These are phyloP conservation scores for Geotrichum fermentans DNA, from an alignment of 1,139 yeast genomes.

Conservation along the genomic window DNA sequence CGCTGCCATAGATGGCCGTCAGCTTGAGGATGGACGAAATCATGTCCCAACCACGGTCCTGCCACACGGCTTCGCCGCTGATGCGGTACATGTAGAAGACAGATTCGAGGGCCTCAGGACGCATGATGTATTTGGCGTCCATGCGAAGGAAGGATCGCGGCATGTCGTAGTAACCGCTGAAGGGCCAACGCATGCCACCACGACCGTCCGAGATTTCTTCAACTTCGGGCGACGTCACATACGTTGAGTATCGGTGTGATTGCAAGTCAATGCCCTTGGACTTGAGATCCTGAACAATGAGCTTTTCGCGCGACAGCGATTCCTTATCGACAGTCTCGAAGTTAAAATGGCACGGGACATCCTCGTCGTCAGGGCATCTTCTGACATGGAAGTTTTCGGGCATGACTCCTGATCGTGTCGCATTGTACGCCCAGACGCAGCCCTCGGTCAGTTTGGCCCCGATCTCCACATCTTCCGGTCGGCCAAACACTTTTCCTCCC, in stretches of 20 bases:
- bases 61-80: constrained; percentile 68
- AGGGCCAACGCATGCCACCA: constrained; percentile 31
- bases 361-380: constrained; percentile 37
- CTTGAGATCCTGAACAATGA: background rate
- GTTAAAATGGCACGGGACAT: constrained; percentile 24
- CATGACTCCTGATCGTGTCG: constrained; percentile 42
- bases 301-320: constrained; percentile 1
- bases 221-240: background rate
- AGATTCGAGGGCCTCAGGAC: constrained; percentile 77
- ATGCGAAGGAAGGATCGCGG: constrained; percentile 38
- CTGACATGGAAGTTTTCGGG: constrained; percentile 44
- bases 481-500: constrained; percentile 54
- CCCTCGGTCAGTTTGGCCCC: constrained; percentile 63
- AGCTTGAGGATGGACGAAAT: constrained; percentile 47
- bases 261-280: background rate
- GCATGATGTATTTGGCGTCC: constrained; percentile 53
- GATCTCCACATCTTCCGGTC: constrained; percentile 49
- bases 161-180: constrained; percentile 31
- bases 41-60: constrained; percentile 65
- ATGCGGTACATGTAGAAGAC: constrained; percentile 67
- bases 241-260: background rate
- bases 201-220: constrained; percentile 21
- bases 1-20: constrained; percentile 17
- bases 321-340: constrained; percentile 21
- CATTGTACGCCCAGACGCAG: constrained; percentile 58